Evolutionary conservation across 2,329 filamentous ascomycete genomes (phyloP).

Genomic region (Dichotomopilus funicola): DNA sequence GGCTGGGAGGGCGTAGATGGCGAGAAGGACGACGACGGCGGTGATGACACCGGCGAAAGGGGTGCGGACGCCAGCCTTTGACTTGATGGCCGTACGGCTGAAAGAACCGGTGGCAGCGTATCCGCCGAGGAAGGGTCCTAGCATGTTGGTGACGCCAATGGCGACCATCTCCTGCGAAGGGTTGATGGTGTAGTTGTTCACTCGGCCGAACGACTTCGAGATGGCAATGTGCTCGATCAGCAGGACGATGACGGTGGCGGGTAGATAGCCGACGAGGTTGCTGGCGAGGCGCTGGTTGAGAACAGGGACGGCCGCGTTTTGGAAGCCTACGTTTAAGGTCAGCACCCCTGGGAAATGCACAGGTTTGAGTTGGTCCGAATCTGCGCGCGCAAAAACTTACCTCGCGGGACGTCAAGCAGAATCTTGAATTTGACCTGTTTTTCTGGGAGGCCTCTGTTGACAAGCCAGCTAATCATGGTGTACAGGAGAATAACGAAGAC

Average conservation of each 20-base stretch:
- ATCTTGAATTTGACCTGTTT: conserved; percentile 65
- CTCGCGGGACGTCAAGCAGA: conserved; percentile 70
- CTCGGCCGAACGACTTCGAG: conserved; percentile 88
- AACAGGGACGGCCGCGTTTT: conserved; percentile 64
- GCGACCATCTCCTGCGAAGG: conserved; percentile 94
- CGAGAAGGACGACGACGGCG: conserved; percentile 74
- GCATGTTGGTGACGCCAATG: conserved; percentile 82
- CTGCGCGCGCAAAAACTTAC: conserved; percentile 30
- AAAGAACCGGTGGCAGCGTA: conserved; percentile 95
- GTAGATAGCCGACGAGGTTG: conserved; percentile 64
- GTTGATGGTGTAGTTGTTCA: conserved; percentile 95
- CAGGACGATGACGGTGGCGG: conserved; percentile 85
- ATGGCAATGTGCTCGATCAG: conserved; percentile 97
- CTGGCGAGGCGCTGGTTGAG: conserved; percentile 61
- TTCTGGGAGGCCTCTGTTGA: conserved; percentile 60
- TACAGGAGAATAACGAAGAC: conserved; percentile 89
- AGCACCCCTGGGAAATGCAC: background rate
- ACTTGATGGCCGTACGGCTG: conserved; percentile 93
- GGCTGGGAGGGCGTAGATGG: conserved; percentile 79
- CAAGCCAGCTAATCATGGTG: conserved; percentile 81
- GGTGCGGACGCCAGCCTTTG: conserved; percentile 89
- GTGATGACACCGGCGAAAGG: conserved; percentile 88
- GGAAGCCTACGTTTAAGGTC: conserved; percentile 5
- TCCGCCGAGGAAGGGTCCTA: conserved; percentile 85
- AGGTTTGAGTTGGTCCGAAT: background rate